Evolutionary conservation across 306 rosid species (phyloP), one percentile per base, ranked within the genome.

Genomic region (Vigna nakashimae): DNA sequence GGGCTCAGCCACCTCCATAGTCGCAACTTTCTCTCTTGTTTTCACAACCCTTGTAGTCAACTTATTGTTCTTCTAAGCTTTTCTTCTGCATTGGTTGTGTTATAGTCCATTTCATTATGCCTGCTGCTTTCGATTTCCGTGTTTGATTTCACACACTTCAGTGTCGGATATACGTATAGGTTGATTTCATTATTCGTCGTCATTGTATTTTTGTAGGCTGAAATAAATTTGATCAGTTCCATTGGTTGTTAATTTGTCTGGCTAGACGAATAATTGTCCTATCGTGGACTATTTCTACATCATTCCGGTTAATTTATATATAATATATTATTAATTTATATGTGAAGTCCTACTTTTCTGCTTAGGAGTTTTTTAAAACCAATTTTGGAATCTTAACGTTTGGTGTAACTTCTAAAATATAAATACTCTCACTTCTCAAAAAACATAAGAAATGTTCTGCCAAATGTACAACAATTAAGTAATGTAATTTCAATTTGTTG

Each of bases 11-110:
- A 18, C 79, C 10, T 50, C 82, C 45, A 12, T 74, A 0, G 48
- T 60, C 5, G 76, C 85, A 12, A 12, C 84, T 49, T 65, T 40
- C 58, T 51, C 84, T 56, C 10, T 75, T 73, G 38, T 73, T 45
- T 28, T 83, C 15, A 2, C 66, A 1, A 16, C 76, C 42, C 7
- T 78, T 20, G 49, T 79, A 24, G 1, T 57, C 0, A 64, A 52
- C 60, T 24, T 71, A 2, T 64, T 78, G 53, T 56, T 78, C 46
- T 45, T 62, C 42, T 63, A 67, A 38, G 24, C 42, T n/a, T 7
- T 24, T 58, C 14, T 76, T 75, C 9, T 38, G 18, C 20, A 11
- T 58, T 4, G 13, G n/a, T n/a, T 20, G 13, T 68, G 24, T 2
- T 58, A n/a, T 22, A 12, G 9, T 34, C 14, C 38, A 5, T 68